A percentile compares a stretch with the other conserved stretches of the same genome.
Conservation (phyloP, 352 stramenopile genomes). For the Globisporangium iwayamae region DNA sequence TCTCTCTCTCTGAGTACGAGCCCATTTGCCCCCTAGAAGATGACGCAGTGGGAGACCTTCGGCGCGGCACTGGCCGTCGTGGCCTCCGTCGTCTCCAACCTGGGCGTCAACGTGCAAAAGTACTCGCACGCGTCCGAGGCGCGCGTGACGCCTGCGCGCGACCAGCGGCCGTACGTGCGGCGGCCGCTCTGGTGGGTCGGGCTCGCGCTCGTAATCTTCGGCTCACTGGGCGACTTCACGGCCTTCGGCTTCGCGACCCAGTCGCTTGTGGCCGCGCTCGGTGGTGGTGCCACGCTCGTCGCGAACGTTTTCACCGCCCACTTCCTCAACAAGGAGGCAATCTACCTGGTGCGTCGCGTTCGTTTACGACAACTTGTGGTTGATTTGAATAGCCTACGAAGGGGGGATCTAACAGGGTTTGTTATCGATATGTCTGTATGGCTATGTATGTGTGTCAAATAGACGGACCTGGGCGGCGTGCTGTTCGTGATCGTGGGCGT, state of each 20-base stretch:
- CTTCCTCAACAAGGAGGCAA: constrained; percentile 77
- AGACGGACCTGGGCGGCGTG: constrained; percentile 81
- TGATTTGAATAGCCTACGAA: neutral
- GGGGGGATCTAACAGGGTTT: neutral
- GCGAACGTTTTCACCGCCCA: constrained; percentile 86
- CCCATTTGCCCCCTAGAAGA: constrained; percentile 5
- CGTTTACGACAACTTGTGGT: neutral
- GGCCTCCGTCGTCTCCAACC: constrained; percentile 82
- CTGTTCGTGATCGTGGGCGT: constrained; percentile 86
- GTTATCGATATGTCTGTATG: constrained; percentile 1
- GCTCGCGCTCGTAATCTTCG: constrained; percentile 68
- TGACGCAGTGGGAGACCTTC: constrained; percentile 78
- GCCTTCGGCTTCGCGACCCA: constrained; percentile 89
- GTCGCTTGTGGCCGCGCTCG: constrained; percentile 83
- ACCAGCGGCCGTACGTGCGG: constrained; percentile 75
- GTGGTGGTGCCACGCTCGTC: constrained; percentile 82
- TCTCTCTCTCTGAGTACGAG: neutral
- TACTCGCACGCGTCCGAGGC: constrained; percentile 77
- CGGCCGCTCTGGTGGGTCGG: constrained; percentile 88
- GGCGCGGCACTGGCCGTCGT: constrained; percentile 75
- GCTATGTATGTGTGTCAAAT: neutral
- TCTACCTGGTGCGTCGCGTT: constrained; percentile 47
- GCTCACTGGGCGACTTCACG: constrained; percentile 85
- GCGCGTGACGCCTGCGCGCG: constrained; percentile 25
- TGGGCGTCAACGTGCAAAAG: constrained; percentile 90